Conservation (phyloP, 331 rosid species). For the Cydonia oblonga region DNA sequence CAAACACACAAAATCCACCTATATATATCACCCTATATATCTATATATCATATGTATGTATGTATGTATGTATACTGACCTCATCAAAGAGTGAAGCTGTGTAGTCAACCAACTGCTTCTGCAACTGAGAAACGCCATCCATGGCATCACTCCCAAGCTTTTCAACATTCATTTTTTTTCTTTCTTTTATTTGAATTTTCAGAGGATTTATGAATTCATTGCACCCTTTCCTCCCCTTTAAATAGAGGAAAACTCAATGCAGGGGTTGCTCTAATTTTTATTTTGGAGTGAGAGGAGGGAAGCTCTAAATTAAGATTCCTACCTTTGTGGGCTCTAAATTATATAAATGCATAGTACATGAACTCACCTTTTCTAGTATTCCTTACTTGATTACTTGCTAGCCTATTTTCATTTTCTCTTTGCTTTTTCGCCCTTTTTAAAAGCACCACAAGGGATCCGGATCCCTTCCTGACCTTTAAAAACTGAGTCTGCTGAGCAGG, state of each 20-base stretch:
- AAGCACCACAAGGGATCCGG: conserved; percentile 17
- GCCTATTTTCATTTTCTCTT: conserved; percentile 1
- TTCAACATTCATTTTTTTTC: background rate
- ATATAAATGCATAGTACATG: background rate
- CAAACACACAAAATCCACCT: background rate
- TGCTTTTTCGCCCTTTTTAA: conserved; percentile 12
- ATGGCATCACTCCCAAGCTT: conserved; percentile 14
- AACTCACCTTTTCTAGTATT: conserved; percentile 12
- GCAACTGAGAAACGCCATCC: conserved; percentile 42
- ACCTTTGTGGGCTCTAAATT: conserved; percentile 14
- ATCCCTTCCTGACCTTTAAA: no score
- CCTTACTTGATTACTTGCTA: conserved; percentile 9
- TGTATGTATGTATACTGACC: conserved; percentile 28
- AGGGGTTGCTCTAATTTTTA: conserved; percentile 2
- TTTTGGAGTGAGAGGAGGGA: conserved; percentile 4
- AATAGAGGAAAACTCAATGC: conserved; percentile 9
- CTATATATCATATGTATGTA: background rate
- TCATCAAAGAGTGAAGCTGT: conserved; percentile 52
- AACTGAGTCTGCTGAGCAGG: no score
- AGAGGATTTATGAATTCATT: conserved; percentile 13
- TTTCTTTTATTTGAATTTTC: conserved; percentile 2
- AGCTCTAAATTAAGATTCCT: conserved; percentile 12
- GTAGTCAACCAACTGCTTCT: conserved; percentile 43
- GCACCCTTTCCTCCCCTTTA: conserved; percentile 2
- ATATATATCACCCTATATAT: no score